Percentiles rank a stretch among this genome's conserved stretches.
Conservation (phyloP, 1,284 basidiomycete genomes). For the Malassezia restricta region DNA sequence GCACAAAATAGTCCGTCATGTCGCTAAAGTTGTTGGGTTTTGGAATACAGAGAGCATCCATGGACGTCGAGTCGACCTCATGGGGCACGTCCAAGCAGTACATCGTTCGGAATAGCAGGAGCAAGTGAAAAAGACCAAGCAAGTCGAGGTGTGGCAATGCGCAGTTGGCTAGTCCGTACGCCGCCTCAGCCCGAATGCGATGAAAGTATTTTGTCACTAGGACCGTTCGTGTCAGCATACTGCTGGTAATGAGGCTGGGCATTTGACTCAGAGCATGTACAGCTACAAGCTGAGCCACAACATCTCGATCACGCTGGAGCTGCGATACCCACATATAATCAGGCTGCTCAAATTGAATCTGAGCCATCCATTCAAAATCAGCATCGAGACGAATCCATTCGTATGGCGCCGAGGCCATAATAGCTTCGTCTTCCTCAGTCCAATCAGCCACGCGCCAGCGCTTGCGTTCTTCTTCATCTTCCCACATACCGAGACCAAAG, state of each 20-base stretch:
- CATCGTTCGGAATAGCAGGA: conserved; percentile 79
- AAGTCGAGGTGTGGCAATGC: conserved; percentile 68
- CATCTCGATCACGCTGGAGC: conserved; percentile 86
- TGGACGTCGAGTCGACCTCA: conserved; percentile 15
- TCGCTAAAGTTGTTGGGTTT: conserved; percentile 88
- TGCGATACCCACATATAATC: conserved; percentile 99
- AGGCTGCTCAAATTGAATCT: conserved; percentile 81
- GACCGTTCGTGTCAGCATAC: conserved; percentile 77
- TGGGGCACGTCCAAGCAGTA: conserved; percentile 61
- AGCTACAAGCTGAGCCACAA: conserved; percentile 58
- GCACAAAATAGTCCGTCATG: conserved; percentile 81
- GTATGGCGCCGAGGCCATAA: conserved; percentile 73
- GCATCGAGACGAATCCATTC: conserved; percentile 99
- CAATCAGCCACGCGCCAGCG: conserved; percentile 84
- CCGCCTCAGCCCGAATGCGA: conserved; percentile 91
- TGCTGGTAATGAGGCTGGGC: conserved; percentile 78
- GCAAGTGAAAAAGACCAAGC: conserved; percentile 83
- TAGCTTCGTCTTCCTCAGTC: conserved; percentile 88
- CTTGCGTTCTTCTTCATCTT: conserved; percentile 62
- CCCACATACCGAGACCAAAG: conserved; percentile 92
- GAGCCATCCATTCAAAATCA: conserved; percentile 95
- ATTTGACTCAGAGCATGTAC: conserved; percentile 56
- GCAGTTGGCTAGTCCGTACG: conserved; percentile 72
- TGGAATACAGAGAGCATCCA: conserved; percentile 62
- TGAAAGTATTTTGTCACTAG: conserved; percentile 93